Conservation (phyloP, 2,329 filamentous ascomycete genomes). For the Apiospora hydei region DNA sequence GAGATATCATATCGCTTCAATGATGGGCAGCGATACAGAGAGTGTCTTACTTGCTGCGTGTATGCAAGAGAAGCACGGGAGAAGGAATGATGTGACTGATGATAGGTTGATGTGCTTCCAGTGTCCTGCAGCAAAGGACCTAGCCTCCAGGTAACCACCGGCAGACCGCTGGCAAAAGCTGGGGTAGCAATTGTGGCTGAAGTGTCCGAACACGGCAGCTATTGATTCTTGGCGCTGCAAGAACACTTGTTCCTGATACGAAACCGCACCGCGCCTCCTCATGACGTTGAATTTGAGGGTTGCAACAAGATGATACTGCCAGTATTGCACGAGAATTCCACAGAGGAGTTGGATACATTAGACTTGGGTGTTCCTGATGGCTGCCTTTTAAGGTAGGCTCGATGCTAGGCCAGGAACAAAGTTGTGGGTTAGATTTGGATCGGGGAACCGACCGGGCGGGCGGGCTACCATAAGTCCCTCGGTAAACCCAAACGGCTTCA, state of each 20-base stretch:
- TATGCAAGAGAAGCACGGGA: not conserved
- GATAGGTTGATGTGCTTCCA: not conserved
- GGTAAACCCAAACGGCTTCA: not conserved
- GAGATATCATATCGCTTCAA: not conserved
- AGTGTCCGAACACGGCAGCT: not conserved
- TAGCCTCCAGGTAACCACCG: not conserved
- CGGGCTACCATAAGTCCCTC: not conserved
- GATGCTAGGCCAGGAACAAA: not conserved
- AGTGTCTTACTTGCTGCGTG: not conserved
- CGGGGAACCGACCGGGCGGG: not conserved
- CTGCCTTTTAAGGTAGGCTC: not conserved
- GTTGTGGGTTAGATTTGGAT: not conserved
- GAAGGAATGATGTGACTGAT: not conserved
- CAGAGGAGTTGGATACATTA: no score
- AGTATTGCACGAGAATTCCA: not conserved
- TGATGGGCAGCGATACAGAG: not conserved
- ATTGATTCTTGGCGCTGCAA: slow-evolving; percentile 16
- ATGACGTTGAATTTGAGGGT: not conserved
- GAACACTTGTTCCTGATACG: not conserved
- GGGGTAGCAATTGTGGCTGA: slow-evolving; percentile 7
- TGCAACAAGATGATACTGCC: no score
- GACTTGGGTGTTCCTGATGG: not conserved
- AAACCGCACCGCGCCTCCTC: not conserved
- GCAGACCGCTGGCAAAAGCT: not conserved
- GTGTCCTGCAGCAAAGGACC: not conserved